Percentiles rank a stretch among this genome's conserved stretches.
Evolutionary conservation across 169 alveolate genomes (phyloP).

Genomic region (Perkinsus chesapeaki): DNA sequence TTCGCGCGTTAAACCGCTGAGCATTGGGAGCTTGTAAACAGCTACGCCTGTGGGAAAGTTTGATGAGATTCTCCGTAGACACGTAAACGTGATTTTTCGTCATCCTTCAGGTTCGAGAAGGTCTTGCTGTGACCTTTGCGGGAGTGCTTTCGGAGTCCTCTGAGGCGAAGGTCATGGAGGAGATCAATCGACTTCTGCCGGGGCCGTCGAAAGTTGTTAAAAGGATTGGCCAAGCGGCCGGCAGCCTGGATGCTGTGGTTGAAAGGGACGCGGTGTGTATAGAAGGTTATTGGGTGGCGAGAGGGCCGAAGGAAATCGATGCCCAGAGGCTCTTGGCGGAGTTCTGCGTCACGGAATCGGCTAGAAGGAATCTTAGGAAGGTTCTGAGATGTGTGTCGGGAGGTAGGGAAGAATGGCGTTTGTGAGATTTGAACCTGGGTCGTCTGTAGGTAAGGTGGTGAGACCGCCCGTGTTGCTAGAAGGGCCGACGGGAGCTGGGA

Average conservation of each 20-base stretch:
- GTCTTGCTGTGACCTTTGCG: neutral
- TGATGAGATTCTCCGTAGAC: too few species aligned
- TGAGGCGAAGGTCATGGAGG: neutral
- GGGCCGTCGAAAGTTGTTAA: neutral
- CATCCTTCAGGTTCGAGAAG: neutral
- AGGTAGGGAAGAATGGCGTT: neutral
- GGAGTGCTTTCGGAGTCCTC: neutral
- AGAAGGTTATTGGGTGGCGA: conserved; percentile 25
- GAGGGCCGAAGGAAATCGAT: conserved; percentile 38
- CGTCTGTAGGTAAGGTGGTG: conserved; percentile 53
- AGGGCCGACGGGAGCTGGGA: conserved; percentile 99
- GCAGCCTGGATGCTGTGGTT: neutral
- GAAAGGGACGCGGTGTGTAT: conserved; percentile 10
- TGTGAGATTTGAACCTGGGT: neutral
- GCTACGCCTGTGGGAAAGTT: too few species aligned
- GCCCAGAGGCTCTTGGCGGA: conserved; percentile 31
- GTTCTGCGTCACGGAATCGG: conserved; percentile 43
- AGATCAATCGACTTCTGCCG: neutral
- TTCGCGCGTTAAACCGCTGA: too few species aligned
- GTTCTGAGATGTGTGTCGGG: neutral
- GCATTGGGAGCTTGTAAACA: too few species aligned
- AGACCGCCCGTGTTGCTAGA: conserved; percentile 94
- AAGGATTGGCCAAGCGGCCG: neutral
- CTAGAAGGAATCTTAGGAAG: conserved; percentile 12
- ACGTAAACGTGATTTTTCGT: too few species aligned